Base-by-base conservation (phyloP, 345 rosid species). In the Turritis glabra region DNA sequence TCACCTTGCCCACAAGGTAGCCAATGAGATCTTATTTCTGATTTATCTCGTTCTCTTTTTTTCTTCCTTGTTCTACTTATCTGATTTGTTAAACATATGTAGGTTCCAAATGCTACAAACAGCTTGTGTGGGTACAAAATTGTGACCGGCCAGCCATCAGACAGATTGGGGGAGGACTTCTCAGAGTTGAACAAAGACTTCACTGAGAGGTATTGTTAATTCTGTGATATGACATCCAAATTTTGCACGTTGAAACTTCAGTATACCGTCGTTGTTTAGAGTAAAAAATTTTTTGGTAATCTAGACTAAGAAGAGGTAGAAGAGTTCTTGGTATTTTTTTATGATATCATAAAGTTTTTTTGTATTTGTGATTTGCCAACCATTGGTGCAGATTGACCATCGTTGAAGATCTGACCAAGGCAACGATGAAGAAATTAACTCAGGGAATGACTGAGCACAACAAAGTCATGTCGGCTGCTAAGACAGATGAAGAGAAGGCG, bases 71-170 rank as follows among this genome's bases (percentile, higher is more conserved):
- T 5, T 77, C 76, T 78, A 44, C 67, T 76, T 61, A 81, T 77
- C 51, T 78, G 67, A 62, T 67, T 43, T 48, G 81, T 43, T 75
- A 18, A 32, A 72, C 60, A 22, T 72, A 51, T 73, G 86, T 27
- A 75, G 99, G 99, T 93, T 77, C 99, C 99, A 14, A 96, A 96
- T 86, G 97, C 99, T 32, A 86, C 97, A 64, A 96, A 96, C 77
- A 83, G 96, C 80, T 80, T 96, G 41, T 96, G 99, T 61, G 99
- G 98, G 65, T 92, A 96, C 84, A 90, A 91, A 79, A 87, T 95
- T 78, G 99, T 95, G 78, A 95, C 99, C 14, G 99, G 99, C 60
- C 99, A 95, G 76, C 99, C 99, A 71, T 95, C 99, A 37, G 98
- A 94, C 77, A 84, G 97, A 82, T 89, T 94, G 41, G 98, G 98